These are phyloP conservation scores for Acer saccharum DNA, from an alignment of 345 rosid species.

Conservation along the genomic window DNA sequence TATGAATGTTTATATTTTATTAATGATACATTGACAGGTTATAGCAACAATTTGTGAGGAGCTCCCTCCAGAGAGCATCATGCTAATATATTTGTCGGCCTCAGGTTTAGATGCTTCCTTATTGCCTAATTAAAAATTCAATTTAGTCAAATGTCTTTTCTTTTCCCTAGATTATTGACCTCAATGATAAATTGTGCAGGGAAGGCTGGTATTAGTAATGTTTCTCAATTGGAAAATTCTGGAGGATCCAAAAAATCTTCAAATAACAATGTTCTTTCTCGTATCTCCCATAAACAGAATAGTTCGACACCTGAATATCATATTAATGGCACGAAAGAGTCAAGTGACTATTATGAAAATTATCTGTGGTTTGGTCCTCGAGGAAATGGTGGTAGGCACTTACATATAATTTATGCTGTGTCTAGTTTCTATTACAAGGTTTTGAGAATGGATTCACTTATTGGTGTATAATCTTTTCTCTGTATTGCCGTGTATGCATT, in stretches of 20 bases:
- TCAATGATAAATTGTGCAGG: conserved; percentile 49
- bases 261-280: conserved; percentile 53
- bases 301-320: conserved; percentile 45
- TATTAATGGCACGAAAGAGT: conserved; percentile 53
- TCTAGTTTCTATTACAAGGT: conserved; percentile 6
- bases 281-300: conserved; percentile 53
- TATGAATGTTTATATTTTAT: conserved; percentile 17
- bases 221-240: conserved; percentile 45
- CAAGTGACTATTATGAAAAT: conserved; percentile 46
- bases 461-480: conserved; percentile 1
- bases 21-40: conserved; percentile 51
- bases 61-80: conserved; percentile 78
- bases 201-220: conserved; percentile 44
- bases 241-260: conserved; percentile 65
- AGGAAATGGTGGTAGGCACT: conserved; percentile 67
- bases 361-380: conserved; percentile 79
- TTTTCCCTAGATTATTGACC: conserved; percentile 15
- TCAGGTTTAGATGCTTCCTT: conserved; percentile 56
- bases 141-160: not conserved
- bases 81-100: conserved; percentile 82
- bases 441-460: conserved; percentile 1
- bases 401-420: conserved; percentile 7
- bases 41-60: conserved; percentile 89
- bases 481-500: not conserved
- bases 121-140: conserved; percentile 23